phyloP scores from a whole-genome alignment of 805 yeast species.

The Ogataea haglerorum region DNA sequence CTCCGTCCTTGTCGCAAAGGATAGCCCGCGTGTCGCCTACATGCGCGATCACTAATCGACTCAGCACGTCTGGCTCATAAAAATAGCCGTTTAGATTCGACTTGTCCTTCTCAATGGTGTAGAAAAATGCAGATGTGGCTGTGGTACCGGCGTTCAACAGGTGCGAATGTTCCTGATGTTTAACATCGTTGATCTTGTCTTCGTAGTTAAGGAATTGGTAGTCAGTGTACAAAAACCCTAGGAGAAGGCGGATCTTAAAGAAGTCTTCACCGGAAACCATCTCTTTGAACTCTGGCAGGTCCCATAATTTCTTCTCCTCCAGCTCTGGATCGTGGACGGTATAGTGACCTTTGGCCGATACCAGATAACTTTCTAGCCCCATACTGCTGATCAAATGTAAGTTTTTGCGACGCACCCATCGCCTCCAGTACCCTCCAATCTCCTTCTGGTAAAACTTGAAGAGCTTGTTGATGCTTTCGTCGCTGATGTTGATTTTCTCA shows the following conservation, averaged over 20 bases:
- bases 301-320: slow-evolving; percentile 16
- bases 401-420: slow-evolving; percentile 53
- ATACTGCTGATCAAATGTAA: slow-evolving; percentile 22
- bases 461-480: slow-evolving; percentile 37
- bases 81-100: slow-evolving; percentile 38
- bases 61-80: slow-evolving; percentile 63
- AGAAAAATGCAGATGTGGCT: slow-evolving; percentile 33
- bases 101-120: slow-evolving; percentile 30
- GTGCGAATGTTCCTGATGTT: slow-evolving; percentile 3
- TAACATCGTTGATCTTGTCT: slow-evolving; percentile 19
- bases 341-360: slow-evolving; percentile 6
- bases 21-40: slow-evolving; percentile 91
- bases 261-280: slow-evolving; percentile 45
- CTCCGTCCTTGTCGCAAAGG: slow-evolving; percentile 76
- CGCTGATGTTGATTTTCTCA: slow-evolving; percentile 43
- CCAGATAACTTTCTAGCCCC: slow-evolving; percentile 15
- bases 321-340: slow-evolving; percentile 10
- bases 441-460: slow-evolving; percentile 51
- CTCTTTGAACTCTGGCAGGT: slow-evolving; percentile 15
- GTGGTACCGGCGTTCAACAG: slow-evolving; percentile 35
- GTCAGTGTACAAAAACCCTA: slow-evolving; percentile 66
- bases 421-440: slow-evolving; percentile 84
- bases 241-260: slow-evolving; percentile 54
- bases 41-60: slow-evolving; percentile 77
- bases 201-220: slow-evolving; percentile 46